These are phyloP conservation scores for Phylloporus arenicola DNA, from an alignment of 768 basidiomycete genomes.

Conservation along the genomic window DNA sequence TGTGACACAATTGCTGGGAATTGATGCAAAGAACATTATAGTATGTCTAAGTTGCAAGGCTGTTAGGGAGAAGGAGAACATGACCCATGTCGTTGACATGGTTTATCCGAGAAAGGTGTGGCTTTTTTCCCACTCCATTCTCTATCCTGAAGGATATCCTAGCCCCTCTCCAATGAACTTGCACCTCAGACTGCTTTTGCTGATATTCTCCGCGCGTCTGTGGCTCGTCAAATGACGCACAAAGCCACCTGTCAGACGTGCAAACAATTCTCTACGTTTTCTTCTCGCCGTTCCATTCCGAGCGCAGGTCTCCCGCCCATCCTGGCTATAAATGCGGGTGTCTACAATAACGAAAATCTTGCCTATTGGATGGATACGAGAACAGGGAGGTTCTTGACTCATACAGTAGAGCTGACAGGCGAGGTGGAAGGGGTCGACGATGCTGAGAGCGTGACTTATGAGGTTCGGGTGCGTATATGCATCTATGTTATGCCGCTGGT, in stretches of 20 bases:
- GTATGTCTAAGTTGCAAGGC: conserved; percentile 72
- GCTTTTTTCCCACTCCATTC: background rate
- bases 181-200: conserved; percentile 48
- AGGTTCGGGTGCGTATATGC: conserved; percentile 57
- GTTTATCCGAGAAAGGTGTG: conserved; percentile 79
- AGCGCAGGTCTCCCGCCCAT: conserved; percentile 72
- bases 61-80: conserved; percentile 65
- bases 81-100: conserved; percentile 82
- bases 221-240: conserved; percentile 77
- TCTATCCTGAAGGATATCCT: background rate
- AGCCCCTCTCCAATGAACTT: conserved; percentile 37
- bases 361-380: conserved; percentile 67
- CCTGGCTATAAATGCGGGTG: conserved; percentile 79
- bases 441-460: conserved; percentile 53
- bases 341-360: conserved; percentile 68
- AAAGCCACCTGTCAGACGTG: conserved; percentile 85
- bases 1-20: conserved; percentile 79
- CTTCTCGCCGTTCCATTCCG: conserved; percentile 61
- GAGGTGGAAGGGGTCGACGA: conserved; percentile 58
- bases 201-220: conserved; percentile 64
- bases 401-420: conserved; percentile 52
- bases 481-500: background rate
- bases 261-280: conserved; percentile 69
- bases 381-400: conserved; percentile 46
- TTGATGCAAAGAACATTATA: conserved; percentile 71